Base-by-base conservation (phyloP, 2,329 filamentous ascomycete species). In the Cladophialophora chaetospira region DNA sequence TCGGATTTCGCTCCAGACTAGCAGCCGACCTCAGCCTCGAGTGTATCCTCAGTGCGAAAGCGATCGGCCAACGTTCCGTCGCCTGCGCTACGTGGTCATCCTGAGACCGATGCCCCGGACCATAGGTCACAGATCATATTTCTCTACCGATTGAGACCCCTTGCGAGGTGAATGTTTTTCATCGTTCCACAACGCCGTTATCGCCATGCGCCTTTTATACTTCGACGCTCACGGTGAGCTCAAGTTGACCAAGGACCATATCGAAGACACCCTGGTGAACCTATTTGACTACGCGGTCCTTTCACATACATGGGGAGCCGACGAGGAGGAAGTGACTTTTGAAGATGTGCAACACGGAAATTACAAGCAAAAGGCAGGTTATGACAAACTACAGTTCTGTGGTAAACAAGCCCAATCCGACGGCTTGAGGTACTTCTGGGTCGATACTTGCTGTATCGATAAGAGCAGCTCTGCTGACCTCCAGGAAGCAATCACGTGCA, bases 361-460 rank as follows among this genome's bases (percentile, higher is more conserved):
- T 4, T 26, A 23, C 15, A 25, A 29, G 21, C 9, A 25, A 8
- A 45, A 45, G 23, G 42, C 42, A 21, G 42, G 42, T n/a, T 45
- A 45, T 11, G 23, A 13, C 3, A 45, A 45, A n/a, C 23, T 45
- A 10, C 23, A 11, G 5, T 19, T 38, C 48, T 21, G 55, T 36
- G 15, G 47, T 33, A 23, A 28, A 23, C 23, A 26, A 26, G 42
- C 42, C 9, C 17, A 17, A 44, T 13, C 36, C 6, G 49, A 53
- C 10, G 43, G 23, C 19, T n/a, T 60, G 17, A n/a, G 46, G 19
- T 67, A 66, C 11, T 57, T 63, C 3, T 66, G 64, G 63, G 49
- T 66, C 4, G 63, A 66, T 40, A 65, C 61, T 10, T 66, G 63
- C 46, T 65, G 63, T 50, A 66, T 66, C 29, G 51, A 66, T 52